A percentile compares a stretch with the other conserved stretches of the same genome.
phyloP scores from a whole-genome alignment of 2,329 filamentous ascomycete species.

The Phaeosphaeriaceae sp. region DNA sequence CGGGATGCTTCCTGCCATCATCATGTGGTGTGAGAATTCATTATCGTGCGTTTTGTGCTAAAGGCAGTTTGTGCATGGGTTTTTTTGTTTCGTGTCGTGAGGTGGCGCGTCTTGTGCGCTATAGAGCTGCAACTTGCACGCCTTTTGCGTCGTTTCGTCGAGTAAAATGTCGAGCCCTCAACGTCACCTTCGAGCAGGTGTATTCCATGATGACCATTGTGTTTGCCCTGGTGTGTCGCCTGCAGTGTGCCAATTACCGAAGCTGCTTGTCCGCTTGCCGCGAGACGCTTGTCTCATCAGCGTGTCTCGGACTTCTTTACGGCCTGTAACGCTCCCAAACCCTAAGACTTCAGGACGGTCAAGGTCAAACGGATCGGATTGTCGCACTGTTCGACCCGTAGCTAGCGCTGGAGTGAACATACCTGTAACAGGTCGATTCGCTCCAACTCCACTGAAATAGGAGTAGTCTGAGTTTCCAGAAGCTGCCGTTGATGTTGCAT shows the following conservation, averaged over 20 bases:
- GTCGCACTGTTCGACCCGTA: slow-evolving; percentile 36
- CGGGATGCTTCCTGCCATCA: slow-evolving; percentile 47
- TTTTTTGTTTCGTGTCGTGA: slow-evolving; percentile 13
- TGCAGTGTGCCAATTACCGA: slow-evolving; percentile 37
- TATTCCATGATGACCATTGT: slow-evolving; percentile 22
- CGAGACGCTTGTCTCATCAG: slow-evolving; percentile 36
- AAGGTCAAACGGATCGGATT: slow-evolving; percentile 51
- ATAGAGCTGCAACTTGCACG: slow-evolving; percentile 19
- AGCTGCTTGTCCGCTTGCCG: slow-evolving; percentile 35
- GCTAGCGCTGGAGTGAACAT: slow-evolving; percentile 26
- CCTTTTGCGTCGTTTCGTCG: background rate
- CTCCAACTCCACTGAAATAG: slow-evolving; percentile 45
- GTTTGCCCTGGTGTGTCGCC: slow-evolving; percentile 16
- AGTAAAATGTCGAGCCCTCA: background rate
- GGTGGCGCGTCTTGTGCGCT: slow-evolving; percentile 17
- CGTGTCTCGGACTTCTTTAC: slow-evolving; percentile 36
- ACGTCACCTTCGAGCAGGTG: slow-evolving; percentile 27
- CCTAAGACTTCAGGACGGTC: slow-evolving; percentile 49
- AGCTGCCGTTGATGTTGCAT: slow-evolving; percentile 27
- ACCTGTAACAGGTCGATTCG: slow-evolving; percentile 39
- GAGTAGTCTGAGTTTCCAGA: slow-evolving; percentile 36
- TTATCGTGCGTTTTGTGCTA: background rate
- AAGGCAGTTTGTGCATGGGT: slow-evolving; percentile 1
- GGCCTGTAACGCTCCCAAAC: slow-evolving; percentile 36
- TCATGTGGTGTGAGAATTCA: background rate